Evolutionary conservation across 805 yeast species (phyloP), one percentile per base, ranked within the genome.

Genomic region (Candida sonorensis): DNA sequence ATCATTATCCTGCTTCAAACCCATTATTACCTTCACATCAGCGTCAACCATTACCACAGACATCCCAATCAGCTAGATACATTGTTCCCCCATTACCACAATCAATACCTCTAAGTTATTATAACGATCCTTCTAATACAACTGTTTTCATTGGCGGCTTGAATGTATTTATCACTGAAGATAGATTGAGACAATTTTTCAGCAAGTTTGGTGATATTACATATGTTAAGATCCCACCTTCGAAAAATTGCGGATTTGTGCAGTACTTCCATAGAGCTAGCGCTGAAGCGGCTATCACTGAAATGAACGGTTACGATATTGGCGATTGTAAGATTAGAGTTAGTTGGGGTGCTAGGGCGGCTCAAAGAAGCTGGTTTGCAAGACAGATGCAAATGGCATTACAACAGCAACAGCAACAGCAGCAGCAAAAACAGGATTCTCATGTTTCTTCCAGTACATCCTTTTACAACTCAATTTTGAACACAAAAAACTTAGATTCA

Each of bases 301-400:
- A 79, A 41, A 81, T 87, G 94, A 95, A 87, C 59, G 95, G 95
- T 8, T 84, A 77, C 52, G 85, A 86, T 23, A 79, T 87, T 45
- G 90, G 59, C 14, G 87, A 84, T 36, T 79, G 84, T 36, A 69
- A 90, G 40, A 77, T 87, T 30, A 67, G 95, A 46, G 68, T 87
- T 36, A 79, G 90, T 32, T 87, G 96, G 96, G 96, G 96, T 23
- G 62, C 61, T 19, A 70, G 86, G 44, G 73, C 82, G 9, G 62
- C 58, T 16, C 62, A 55, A 45, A 48, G 62, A 36, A 55, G 50
- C 33, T 53, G 57, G 57, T 51, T 53, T 46, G 59, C 59, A 3
- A 53, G 57, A 40, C 59, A 55, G 32, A 33, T 55, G 26, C 59
- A 55, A 33, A 33, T 55, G 26, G 48, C 48, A 20, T 12, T 47